Evolutionary conservation across 2,329 filamentous ascomycete genomes (phyloP).

Genomic region (Colletotrichum camelliae): DNA sequence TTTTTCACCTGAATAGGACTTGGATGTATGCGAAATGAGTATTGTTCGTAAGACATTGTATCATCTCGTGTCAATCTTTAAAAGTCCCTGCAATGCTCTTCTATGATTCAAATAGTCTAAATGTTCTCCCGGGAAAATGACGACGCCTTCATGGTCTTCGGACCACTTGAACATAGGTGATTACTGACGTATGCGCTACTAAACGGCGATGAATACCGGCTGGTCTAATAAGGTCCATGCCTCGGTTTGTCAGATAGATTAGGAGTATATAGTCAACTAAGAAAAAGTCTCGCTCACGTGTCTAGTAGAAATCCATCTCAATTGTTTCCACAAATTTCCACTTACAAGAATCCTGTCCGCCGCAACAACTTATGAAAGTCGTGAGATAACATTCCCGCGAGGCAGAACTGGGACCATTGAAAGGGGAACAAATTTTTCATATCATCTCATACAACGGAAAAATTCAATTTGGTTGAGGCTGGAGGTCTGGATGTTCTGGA

Average conservation of each 20-base stretch:
- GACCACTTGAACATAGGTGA: background rate
- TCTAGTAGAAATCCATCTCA: too few species aligned
- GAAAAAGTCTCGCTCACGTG: too few species aligned
- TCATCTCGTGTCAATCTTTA: background rate
- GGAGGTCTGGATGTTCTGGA: background rate
- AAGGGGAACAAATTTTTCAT: background rate
- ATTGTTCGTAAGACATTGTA: background rate
- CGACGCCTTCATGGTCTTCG: too few species aligned
- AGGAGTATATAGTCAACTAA: too few species aligned
- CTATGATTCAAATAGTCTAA: background rate
- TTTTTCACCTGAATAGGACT: too few species aligned
- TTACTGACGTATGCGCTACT: background rate
- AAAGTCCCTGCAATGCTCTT: background rate
- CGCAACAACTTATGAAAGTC: background rate
- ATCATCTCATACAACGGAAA: background rate
- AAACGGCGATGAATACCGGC: background rate
- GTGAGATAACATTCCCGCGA: background rate
- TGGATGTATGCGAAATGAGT: too few species aligned
- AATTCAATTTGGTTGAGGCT: background rate
- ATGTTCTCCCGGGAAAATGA: too few species aligned
- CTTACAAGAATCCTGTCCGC: too few species aligned
- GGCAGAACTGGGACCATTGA: background rate
- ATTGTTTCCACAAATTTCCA: too few species aligned
- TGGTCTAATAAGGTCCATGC: too few species aligned
- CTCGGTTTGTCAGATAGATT: too few species aligned